Conservation (phyloP, 306 rosid genomes). For the Prunus davidiana region DNA sequence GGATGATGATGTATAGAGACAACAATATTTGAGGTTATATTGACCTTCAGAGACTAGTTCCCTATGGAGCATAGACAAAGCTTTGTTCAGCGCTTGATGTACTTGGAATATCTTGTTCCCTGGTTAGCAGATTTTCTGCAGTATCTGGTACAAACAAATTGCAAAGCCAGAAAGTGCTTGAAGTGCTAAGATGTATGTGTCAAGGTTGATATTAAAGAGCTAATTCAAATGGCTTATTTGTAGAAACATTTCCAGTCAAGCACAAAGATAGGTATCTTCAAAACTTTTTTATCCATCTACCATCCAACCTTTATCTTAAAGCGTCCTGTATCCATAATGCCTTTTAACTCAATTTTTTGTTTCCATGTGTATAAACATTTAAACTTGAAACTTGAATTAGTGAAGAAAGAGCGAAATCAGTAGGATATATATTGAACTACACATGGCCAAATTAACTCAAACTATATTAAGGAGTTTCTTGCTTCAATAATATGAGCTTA, state of each 20-base stretch:
- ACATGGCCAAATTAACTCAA: background rate
- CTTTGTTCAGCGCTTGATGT: constrained; percentile 26
- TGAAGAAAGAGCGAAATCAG: constrained; percentile 84
- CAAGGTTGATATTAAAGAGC: constrained; percentile 20
- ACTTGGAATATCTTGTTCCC: constrained; percentile 31
- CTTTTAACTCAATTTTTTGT: constrained; percentile 14
- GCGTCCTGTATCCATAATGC: constrained; percentile 11
- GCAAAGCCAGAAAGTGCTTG: constrained; percentile 84
- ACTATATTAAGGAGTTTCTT: background rate
- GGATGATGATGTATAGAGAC: constrained; percentile 82
- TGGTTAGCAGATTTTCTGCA: constrained; percentile 89
- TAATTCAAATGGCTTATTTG: background rate
- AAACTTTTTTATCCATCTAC: background rate
- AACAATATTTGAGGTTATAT: constrained; percentile 75
- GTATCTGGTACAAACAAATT: constrained; percentile 90
- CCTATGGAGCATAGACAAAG: constrained; percentile 83
- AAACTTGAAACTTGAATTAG: constrained; percentile 75
- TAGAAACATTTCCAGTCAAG: background rate
- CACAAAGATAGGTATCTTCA: constrained; percentile 8
- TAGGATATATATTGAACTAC: constrained; percentile 32
- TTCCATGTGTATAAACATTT: constrained; percentile 65
- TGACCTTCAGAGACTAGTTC: constrained; percentile 53
- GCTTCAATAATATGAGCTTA: constrained; percentile 7
- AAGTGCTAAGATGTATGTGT: constrained; percentile 56
- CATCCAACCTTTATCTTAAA: constrained; percentile 9